Percentiles rank a stretch among this genome's conserved stretches.
Evolutionary conservation across 306 rosid species (phyloP).

Genomic region (Vigna hirtella): DNA sequence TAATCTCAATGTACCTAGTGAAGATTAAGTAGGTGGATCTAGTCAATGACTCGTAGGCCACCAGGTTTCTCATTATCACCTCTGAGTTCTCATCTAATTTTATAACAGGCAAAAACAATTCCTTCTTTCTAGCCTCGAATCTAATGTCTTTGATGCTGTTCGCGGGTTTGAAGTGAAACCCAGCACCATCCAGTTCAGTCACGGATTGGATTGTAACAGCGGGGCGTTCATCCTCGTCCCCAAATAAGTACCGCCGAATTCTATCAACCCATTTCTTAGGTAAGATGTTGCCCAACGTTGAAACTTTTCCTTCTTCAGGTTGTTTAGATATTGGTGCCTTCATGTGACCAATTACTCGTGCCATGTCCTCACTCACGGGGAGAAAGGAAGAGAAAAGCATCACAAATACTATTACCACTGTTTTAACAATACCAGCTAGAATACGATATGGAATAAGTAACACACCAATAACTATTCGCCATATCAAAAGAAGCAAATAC

Average conservation of each 20-base stretch:
- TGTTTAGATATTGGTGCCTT: neutral
- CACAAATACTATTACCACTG: neutral
- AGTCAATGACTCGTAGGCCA: neutral
- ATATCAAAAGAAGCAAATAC: neutral
- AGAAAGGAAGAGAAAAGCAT: neutral
- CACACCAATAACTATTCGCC: neutral
- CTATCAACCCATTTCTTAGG: neutral
- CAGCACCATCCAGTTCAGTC: constrained; percentile 11
- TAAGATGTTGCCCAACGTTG: neutral
- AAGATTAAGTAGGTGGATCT: neutral
- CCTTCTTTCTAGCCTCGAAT: neutral
- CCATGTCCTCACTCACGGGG: neutral
- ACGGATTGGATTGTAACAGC: neutral
- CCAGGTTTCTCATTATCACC: neutral
- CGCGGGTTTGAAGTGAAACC: neutral
- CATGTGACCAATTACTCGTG: too few species aligned
- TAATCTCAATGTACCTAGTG: constrained; percentile 32
- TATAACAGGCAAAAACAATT: constrained; percentile 29
- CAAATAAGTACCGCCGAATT: neutral
- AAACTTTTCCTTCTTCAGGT: too few species aligned
- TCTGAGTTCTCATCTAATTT: neutral
- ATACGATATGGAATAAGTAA: neutral
- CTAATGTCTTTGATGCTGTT: neutral
- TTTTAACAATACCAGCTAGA: neutral
- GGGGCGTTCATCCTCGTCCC: neutral